Evolutionary conservation across 805 yeast genomes (phyloP).

Genomic region (Saturnispora silvae): DNA sequence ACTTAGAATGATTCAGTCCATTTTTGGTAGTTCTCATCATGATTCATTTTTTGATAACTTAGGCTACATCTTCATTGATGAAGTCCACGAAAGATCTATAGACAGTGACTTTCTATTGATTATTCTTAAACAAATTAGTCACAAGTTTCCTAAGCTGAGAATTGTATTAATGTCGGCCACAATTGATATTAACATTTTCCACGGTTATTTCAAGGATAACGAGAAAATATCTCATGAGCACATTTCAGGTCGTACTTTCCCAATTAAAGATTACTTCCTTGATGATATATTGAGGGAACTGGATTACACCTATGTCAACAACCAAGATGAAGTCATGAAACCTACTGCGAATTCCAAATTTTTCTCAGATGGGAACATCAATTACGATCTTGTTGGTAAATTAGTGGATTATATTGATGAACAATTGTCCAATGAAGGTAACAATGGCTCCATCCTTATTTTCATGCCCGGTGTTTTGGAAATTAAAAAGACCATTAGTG

Average conservation of each 20-base stretch:
- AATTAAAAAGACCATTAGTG: constrained; percentile 54
- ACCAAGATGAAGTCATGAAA: constrained; percentile 23
- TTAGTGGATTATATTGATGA: constrained; percentile 45
- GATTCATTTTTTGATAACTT: constrained; percentile 39
- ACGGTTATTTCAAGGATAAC: constrained; percentile 43
- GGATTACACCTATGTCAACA: constrained; percentile 39
- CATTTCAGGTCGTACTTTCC: constrained; percentile 89
- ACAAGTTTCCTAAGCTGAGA: constrained; percentile 43
- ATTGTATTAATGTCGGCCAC: constrained; percentile 91
- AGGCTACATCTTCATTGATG: constrained; percentile 75
- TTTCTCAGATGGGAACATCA: constrained; percentile 57
- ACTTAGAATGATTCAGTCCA: constrained; percentile 67
- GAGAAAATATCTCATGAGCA: constrained; percentile 54
- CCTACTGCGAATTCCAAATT: constrained; percentile 60
- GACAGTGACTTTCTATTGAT: constrained; percentile 82
- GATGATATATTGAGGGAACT: constrained; percentile 52
- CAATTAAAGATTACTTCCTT: constrained; percentile 67
- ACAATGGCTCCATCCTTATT: constrained; percentile 66
- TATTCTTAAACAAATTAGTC: constrained; percentile 53
- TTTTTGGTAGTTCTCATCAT: constrained; percentile 22
- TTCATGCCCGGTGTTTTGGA: constrained; percentile 90
- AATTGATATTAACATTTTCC: constrained; percentile 60
- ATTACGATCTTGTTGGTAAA: constrained; percentile 59
- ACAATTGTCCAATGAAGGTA: constrained; percentile 30
- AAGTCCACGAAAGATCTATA: constrained; percentile 92